phyloP scores from a whole-genome alignment of 2,329 filamentous ascomycete species.

The Aspergillus phoenicis region DNA sequence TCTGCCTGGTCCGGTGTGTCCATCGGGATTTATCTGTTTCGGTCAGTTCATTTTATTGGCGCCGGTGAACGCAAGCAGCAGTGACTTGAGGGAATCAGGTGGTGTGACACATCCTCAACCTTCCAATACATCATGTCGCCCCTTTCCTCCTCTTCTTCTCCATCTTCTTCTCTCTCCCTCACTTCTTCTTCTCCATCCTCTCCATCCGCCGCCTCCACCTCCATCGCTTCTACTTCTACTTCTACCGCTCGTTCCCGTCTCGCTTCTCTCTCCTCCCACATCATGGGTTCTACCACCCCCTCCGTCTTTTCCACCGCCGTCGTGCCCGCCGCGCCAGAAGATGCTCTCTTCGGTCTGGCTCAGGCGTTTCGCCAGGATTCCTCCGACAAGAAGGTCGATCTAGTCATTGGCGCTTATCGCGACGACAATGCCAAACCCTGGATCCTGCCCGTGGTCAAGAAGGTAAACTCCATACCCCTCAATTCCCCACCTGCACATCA shows the following conservation, averaged over 20 bases:
- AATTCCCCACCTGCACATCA: constrained; percentile 2
- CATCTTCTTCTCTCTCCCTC: constrained; percentile 13
- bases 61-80: constrained; percentile 42
- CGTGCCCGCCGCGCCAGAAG: constrained; percentile 89
- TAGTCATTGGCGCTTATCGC: constrained; percentile 93
- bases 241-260: constrained; percentile 34
- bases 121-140: constrained; percentile 26
- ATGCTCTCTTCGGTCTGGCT: constrained; percentile 92
- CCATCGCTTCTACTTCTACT: constrained; percentile 15
- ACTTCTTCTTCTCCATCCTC: constrained; percentile 13
- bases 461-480: constrained; percentile 58
- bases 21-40: constrained; percentile 14
- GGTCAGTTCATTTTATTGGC: not conserved
- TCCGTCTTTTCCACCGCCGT: constrained; percentile 74
- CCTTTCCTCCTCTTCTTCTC: constrained; percentile 14
- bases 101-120: constrained; percentile 25
- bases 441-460: constrained; percentile 94
- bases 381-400: constrained; percentile 79
- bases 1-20: constrained; percentile 9
- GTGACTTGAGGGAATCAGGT: constrained; percentile 14
- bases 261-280: constrained; percentile 52
- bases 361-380: constrained; percentile 81
- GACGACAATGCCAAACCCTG: constrained; percentile 96
- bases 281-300: constrained; percentile 63
- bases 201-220: constrained; percentile 10